These are phyloP conservation scores for Prunus mongolica DNA, from an alignment of 306 rosid genomes.

Conservation along the genomic window DNA sequence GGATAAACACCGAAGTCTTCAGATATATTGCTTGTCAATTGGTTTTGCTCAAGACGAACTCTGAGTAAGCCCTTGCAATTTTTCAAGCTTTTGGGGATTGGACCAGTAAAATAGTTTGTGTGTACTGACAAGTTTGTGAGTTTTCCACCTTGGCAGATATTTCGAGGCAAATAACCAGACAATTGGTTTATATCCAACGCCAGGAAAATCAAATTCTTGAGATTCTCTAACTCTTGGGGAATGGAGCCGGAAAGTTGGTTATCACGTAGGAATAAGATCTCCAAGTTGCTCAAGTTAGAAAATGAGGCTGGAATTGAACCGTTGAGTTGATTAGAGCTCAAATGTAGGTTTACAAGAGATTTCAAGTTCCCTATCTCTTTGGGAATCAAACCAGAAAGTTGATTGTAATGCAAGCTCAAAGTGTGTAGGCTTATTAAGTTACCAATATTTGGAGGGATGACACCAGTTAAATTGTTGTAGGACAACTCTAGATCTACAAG, in stretches of 20 bases:
- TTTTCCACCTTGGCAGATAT: not conserved
- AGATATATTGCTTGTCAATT: slow-evolving; percentile 19
- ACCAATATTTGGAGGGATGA: not conserved
- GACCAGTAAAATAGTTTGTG: slow-evolving; percentile 17
- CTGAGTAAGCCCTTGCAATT: slow-evolving; percentile 19
- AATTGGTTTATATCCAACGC: rapidly evolving
- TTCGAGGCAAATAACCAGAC: not conserved
- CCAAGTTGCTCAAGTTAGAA: not conserved
- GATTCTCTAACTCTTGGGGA: not conserved
- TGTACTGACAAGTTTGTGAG: slow-evolving; percentile 9
- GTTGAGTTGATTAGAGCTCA: not conserved
- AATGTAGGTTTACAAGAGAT: not conserved
- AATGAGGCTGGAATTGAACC: not conserved
- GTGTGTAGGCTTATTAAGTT: no score
- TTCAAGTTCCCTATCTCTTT: not conserved
- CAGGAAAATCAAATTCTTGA: not conserved
- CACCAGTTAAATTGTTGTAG: not conserved
- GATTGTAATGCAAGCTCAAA: not conserved
- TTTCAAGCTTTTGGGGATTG: slow-evolving; percentile 29
- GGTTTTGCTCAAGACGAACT: slow-evolving; percentile 22
- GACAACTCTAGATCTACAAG: no score
- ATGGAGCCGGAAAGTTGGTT: not conserved
- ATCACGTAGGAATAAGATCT: rapidly evolving
- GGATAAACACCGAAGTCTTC: slow-evolving; percentile 37
- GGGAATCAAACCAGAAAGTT: not conserved